Base-by-base conservation (phyloP, 441 rosid species). In the Raphanus hybrid region DNA sequence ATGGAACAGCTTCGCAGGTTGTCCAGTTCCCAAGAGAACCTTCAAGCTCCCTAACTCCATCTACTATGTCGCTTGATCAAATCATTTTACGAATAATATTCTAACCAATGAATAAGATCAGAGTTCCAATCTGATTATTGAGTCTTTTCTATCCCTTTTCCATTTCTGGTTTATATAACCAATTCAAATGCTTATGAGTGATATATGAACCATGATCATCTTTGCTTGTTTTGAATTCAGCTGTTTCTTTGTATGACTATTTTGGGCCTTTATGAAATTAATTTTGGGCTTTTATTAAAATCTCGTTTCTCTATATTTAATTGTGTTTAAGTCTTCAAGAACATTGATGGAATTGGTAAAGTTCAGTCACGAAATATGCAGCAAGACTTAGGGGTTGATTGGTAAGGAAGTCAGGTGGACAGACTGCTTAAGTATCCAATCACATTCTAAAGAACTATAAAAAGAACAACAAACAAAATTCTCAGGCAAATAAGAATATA, bases 41-140 rank as follows among this genome's bases (percentile, higher is more conserved):
- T 94, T 94, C 86, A 94, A 94, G 90, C 88, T 94, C 12, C 98
- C 97, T 29, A 94, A 94, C 82, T 90, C 98, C 60, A 84, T 90
- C 59, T 90, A 93, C 77, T 87, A 88, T 66, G 41, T 87, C 12
- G 79, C 87, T 10, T 89, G 45, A 80, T 80, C 64, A 37, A 58
- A 66, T 54, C 70, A 54, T 74, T 61, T 32, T 11, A 32, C 58
- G 54, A 45, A 12, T 12, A 45, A 45, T 52, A 29, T 20, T 23
- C 57, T 68, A 41, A 79, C 70, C 9, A 73, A 59, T 37, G 26
- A 60, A 67, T 61, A 67, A 67, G 74, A 68, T 73, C 81, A 61
- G 78, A 39, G 18, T 27, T 67, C 68, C 6, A 39, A 0, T 78
- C 70, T 73, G 81, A 62, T 73, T 74, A 71, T 74, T 64, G 82